A percentile compares a stretch with the other conserved stretches of the same genome.
These are phyloP conservation scores for Botrytis squamosa DNA, from an alignment of 2,329 filamentous ascomycete genomes.

Conservation along the genomic window DNA sequence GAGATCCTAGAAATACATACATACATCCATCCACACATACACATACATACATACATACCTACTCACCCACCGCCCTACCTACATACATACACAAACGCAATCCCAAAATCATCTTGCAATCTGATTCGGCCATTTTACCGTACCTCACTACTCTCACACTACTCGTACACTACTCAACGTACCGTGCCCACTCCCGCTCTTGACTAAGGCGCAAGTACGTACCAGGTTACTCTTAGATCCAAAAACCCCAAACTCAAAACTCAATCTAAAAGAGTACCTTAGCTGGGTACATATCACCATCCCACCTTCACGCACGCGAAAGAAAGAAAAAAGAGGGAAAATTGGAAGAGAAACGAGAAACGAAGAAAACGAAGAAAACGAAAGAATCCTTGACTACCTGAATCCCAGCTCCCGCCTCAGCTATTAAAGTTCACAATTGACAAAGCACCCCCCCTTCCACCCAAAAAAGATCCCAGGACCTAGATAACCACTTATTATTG, in stretches of 20 bases:
- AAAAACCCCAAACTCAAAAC: neutral
- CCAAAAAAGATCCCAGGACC: neutral
- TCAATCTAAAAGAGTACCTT: neutral
- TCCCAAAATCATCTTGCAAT: neutral
- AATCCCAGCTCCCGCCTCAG: neutral
- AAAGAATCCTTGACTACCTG: neutral
- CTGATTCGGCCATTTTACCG: constrained; percentile 3
- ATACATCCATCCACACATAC: neutral
- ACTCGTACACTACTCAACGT: constrained; percentile 4
- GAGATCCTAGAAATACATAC: neutral
- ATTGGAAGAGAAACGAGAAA: neutral
- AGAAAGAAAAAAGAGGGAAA: neutral
- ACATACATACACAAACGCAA: neutral
- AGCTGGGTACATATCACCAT: neutral
- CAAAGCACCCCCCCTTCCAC: neutral
- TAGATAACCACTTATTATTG: too few relatives aligned
- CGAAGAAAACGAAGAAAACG: neutral
- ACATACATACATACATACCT: neutral
- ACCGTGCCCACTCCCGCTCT: constrained; percentile 12
- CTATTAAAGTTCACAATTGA: neutral
- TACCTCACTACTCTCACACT: constrained; percentile 1
- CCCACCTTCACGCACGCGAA: constrained; percentile 4
- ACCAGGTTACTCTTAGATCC: neutral
- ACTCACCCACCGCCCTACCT: neutral
- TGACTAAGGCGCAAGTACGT: neutral